These are phyloP conservation scores for Wickerhamomyces hampshirensis DNA, from an alignment of 805 yeast species.

Conservation along the genomic window DNA sequence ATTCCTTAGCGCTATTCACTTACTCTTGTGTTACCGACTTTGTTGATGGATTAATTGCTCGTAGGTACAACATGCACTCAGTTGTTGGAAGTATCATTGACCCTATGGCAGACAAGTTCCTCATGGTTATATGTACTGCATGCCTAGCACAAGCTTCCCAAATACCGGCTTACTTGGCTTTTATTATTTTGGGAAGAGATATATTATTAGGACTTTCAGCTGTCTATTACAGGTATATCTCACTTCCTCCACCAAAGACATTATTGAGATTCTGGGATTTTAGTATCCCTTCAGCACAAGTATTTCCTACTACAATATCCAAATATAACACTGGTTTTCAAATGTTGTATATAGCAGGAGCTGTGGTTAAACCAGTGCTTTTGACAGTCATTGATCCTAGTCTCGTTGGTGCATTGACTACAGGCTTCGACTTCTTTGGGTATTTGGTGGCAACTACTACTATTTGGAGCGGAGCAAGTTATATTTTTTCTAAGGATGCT, in stretches of 20 bases:
- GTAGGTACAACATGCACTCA: constrained; percentile 70
- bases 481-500: constrained; percentile 65
- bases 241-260: constrained; percentile 75
- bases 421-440: constrained; percentile 35
- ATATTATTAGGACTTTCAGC: constrained; percentile 68
- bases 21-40: constrained; percentile 91
- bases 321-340: constrained; percentile 89
- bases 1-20: constrained; percentile 69
- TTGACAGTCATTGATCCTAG: constrained; percentile 30
- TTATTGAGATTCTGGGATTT: constrained; percentile 72
- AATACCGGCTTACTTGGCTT: constrained; percentile 68
- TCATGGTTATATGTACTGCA: constrained; percentile 82
- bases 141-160: constrained; percentile 63
- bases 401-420: constrained; percentile 20
- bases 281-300: constrained; percentile 75
- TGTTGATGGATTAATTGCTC: constrained; percentile 87
- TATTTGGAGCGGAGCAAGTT: constrained; percentile 70
- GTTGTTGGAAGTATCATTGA: constrained; percentile 88
- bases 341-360: constrained; percentile 77
- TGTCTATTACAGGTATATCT: constrained; percentile 60
- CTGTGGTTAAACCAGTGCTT: constrained; percentile 52
- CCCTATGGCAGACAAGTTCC: constrained; percentile 90
- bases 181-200: constrained; percentile 80
- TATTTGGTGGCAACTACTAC: constrained; percentile 68
- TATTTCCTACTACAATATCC: constrained; percentile 80